phyloP scores from a whole-genome alignment of 768 basidiomycete species.

The Trametes punicea region DNA sequence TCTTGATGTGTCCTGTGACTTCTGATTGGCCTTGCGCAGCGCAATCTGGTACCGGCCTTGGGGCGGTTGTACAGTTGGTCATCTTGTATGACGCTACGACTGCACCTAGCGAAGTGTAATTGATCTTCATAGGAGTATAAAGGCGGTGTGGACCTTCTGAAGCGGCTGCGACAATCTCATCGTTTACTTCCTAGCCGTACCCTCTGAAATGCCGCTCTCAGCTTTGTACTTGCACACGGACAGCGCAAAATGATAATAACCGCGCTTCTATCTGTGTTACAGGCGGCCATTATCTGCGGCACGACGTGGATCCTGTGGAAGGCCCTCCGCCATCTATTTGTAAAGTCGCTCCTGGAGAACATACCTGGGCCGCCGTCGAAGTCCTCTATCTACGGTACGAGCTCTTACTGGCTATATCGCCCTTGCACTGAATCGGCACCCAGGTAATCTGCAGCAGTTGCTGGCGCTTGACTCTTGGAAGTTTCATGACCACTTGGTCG shows the following conservation, averaged over 20 bases:
- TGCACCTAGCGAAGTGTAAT: background rate
- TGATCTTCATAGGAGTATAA: background rate
- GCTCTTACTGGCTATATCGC: too few species aligned
- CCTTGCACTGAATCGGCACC: background rate
- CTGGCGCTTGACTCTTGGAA: background rate
- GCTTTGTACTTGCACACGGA: background rate
- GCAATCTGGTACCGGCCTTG: background rate
- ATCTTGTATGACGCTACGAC: background rate
- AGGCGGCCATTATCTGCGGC: background rate
- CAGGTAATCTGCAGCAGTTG: background rate
- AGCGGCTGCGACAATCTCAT: too few species aligned
- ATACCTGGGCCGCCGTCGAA: conserved; percentile 17
- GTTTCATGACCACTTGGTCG: background rate
- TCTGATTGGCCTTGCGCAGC: too few species aligned
- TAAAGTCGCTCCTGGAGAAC: conserved; percentile 17
- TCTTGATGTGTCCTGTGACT: background rate
- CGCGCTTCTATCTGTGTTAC: background rate
- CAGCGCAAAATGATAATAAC: background rate
- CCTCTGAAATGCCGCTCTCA: too few species aligned
- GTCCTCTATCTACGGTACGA: conserved; percentile 17
- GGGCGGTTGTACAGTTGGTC: background rate
- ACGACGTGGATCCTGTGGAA: conserved; percentile 8
- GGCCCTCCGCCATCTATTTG: conserved; percentile 1
- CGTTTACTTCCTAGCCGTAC: too few species aligned
- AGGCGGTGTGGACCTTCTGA: too few species aligned